Conservation (phyloP, 441 rosid genomes). For the Brassica hybrid region DNA sequence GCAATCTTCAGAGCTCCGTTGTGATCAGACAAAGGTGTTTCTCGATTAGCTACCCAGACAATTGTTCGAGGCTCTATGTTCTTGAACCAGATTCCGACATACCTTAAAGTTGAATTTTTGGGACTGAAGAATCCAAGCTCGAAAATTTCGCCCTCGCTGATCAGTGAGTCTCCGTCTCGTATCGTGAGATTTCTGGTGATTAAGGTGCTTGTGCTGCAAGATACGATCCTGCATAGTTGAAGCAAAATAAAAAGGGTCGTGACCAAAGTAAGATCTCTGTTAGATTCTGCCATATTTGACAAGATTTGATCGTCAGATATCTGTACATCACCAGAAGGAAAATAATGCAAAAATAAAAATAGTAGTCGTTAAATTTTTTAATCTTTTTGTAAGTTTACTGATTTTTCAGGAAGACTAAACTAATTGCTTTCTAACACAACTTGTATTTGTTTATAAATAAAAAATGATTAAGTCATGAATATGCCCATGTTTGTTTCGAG, state of each 20-base stretch:
- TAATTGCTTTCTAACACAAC: constrained; percentile 1
- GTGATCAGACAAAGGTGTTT: constrained; percentile 49
- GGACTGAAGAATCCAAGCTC: constrained; percentile 71
- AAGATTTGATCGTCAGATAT: neutral
- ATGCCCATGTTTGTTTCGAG: no score
- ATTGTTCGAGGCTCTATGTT: constrained; percentile 49
- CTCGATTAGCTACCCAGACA: constrained; percentile 84
- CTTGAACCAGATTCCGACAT: constrained; percentile 77
- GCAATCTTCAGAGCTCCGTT: constrained; percentile 51
- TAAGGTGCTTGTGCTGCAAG: constrained; percentile 34
- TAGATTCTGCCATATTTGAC: constrained; percentile 26
- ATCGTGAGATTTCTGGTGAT: constrained; percentile 51
- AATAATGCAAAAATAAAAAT: constrained; percentile 1
- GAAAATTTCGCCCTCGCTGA: constrained; percentile 47
- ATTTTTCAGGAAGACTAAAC: neutral
- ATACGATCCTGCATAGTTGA: constrained; percentile 32
- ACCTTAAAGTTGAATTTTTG: constrained; percentile 46
- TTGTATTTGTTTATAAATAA: neutral
- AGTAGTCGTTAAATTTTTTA: neutral
- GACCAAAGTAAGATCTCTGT: constrained; percentile 30
- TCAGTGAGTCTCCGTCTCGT: constrained; percentile 54
- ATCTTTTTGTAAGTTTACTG: neutral
- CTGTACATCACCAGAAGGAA: neutral
- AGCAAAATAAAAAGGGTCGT: constrained; percentile 3
- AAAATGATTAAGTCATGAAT: no score